Conservation (phyloP, 2,329 filamentous ascomycete genomes). For the Annulohypoxylon truncatum region DNA sequence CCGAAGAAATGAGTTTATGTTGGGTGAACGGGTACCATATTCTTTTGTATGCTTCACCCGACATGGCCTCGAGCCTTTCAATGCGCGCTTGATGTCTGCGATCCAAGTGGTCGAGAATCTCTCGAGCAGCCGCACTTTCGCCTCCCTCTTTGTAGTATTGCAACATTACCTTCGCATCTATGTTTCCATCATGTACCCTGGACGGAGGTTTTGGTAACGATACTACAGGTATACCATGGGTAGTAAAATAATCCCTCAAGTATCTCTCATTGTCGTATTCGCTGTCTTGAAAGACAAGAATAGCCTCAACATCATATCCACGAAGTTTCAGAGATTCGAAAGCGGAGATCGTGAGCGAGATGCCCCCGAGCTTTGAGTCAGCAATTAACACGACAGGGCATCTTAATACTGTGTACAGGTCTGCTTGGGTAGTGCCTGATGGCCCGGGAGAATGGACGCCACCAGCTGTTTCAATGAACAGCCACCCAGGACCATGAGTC, state of each 20-base stretch:
- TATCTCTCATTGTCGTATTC: conserved; percentile 76
- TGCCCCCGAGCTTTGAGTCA: conserved; percentile 81
- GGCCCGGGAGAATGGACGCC: conserved; percentile 84
- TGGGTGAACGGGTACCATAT: conserved; percentile 94
- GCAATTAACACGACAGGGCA: conserved; percentile 79
- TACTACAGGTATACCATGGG: conserved; percentile 67
- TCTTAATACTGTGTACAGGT: conserved; percentile 80
- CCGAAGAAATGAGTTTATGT: conserved; percentile 70
- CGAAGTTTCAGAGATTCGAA: conserved; percentile 82
- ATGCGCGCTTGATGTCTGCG: conserved; percentile 67
- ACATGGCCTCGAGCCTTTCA: conserved; percentile 69
- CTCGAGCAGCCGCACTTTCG: conserved; percentile 53
- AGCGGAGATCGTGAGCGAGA: conserved; percentile 82
- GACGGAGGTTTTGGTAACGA: conserved; percentile 70
- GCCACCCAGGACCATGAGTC: conserved; percentile 61
- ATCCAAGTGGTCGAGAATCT: conserved; percentile 64
- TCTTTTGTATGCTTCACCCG: conserved; percentile 72
- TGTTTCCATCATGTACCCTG: conserved; percentile 55
- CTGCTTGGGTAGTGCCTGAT: conserved; percentile 80
- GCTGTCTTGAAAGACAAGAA: conserved; percentile 79
- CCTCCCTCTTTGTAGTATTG: conserved; percentile 70
- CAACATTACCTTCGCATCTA: conserved; percentile 66
- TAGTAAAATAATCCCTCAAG: conserved; percentile 73
- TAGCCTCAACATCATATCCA: conserved; percentile 79
- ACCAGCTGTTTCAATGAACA: conserved; percentile 84